Evolutionary conservation across 2,329 filamentous ascomycete genomes (phyloP), one percentile per base, ranked within the genome.

Genomic region (Pyrenophora graminea): DNA sequence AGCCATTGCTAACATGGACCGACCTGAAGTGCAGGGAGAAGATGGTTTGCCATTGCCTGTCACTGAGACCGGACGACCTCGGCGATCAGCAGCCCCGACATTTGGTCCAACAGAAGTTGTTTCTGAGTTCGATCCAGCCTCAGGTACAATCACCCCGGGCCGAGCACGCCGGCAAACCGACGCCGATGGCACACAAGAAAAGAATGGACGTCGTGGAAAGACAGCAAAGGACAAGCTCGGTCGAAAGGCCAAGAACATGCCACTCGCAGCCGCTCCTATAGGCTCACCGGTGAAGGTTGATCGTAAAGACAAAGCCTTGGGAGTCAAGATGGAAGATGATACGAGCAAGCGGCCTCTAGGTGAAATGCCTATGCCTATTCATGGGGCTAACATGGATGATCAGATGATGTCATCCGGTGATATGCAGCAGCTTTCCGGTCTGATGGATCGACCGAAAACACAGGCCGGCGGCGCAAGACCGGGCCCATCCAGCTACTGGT

Each of bases 401-500:
- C 67, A 57, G 36, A 62, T 69, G 50, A 23, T 59, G 27, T 37
- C 66, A 9, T 40, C 59, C 18, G 53, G 49, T 23, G 68, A 72
- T 50, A 45, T 59, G 18, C 58, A 59, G 15, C 38, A 56, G 31
- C 49, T 63, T n/a, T 34, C 50, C 31, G 59, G 48, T 12, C 56
- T 76, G 33, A 68, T 71, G 32, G 72, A 72, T 36, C 68, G 72
- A 45, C 69, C 68, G 31, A 71, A 64, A 41, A 40, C 57, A 37
- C 63, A 67, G 40, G 53, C 67, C 7, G 61, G 56, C 12, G 61
- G 56, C 13, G 74, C 74, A 31, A 82, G 85, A 59, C 78, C 79
- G 18, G 85, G 86, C 58, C 84, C 87, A 12, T 91, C 88, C 1
- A 93, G 89, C 71, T 94, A 94, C 71, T 94, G 90, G 90, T 93